Percentiles rank a stretch among this genome's conserved stretches.
These are phyloP conservation scores for Aspergillus costaricaensis DNA, from an alignment of 2,329 filamentous ascomycete genomes.

Conservation along the genomic window DNA sequence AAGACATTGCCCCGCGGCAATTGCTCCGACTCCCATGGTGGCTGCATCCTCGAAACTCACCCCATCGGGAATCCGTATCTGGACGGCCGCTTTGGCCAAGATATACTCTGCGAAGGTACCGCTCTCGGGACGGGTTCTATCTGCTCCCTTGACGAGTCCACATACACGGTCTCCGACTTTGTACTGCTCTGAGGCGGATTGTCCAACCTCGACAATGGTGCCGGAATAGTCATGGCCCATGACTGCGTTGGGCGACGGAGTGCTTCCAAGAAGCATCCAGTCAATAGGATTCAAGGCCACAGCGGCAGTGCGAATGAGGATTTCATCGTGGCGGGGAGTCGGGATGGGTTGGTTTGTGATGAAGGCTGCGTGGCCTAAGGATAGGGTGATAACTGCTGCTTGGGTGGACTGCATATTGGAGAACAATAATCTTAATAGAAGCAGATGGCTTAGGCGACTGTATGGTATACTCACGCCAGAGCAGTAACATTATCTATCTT, in stretches of 20 bases:
- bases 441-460: not conserved
- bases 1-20: constrained; percentile 16
- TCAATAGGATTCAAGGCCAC: constrained; percentile 13
- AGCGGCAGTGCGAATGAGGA: constrained; percentile 3
- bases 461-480: not conserved
- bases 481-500: not conserved
- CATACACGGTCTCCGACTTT: constrained; percentile 38
- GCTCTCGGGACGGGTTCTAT: constrained; percentile 25
- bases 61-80: constrained; percentile 33
- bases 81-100: constrained; percentile 29
- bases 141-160: constrained; percentile 36
- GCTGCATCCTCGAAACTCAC: constrained; percentile 36
- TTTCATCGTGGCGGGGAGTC: not conserved
- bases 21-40: constrained; percentile 32
- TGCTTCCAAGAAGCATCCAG: constrained; percentile 6
- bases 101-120: constrained; percentile 44
- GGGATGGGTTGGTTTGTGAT: not conserved
- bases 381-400: not conserved
- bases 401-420: not conserved
- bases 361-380: not conserved
- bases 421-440: too few species aligned
- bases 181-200: constrained; percentile 9
- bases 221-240: constrained; percentile 13
- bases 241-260: not conserved
- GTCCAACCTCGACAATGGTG: not conserved